Evolutionary conservation across 2,329 filamentous ascomycete genomes (phyloP).

Genomic region (Nigrospora sphaerica): DNA sequence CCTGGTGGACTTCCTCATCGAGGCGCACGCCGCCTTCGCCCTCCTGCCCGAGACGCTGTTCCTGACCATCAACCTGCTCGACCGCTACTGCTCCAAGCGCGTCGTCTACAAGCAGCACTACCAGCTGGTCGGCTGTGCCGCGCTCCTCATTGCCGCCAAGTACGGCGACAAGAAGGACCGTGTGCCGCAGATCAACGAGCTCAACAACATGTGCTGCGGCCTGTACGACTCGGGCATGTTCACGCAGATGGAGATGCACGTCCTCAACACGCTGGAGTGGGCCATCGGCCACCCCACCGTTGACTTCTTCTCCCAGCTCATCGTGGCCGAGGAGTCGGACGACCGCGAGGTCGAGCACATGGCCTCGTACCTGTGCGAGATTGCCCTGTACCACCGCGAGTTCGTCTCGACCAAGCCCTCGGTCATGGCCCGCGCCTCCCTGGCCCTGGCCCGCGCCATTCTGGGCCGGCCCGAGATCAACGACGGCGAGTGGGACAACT

Average conservation of each 20-base stretch:
- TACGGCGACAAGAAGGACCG: constrained; percentile 98
- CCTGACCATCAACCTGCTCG: constrained; percentile 91
- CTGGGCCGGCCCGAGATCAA: constrained; percentile 71
- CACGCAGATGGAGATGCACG: constrained; percentile 99
- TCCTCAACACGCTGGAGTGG: constrained; percentile 95
- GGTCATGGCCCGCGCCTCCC: constrained; percentile 78
- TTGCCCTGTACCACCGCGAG: constrained; percentile 91
- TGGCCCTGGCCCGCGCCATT: constrained; percentile 82
- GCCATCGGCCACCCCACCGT: constrained; percentile 92
- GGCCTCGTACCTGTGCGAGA: constrained; percentile 89
- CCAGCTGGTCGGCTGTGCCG: constrained; percentile 92
- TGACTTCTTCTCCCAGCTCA: constrained; percentile 86
- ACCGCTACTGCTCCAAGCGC: constrained; percentile 94
- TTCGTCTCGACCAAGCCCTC: constrained; percentile 92
- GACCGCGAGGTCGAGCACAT: constrained; percentile 90
- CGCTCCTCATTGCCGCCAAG: constrained; percentile 93
- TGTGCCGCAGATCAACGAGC: constrained; percentile 92
- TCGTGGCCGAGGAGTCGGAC: constrained; percentile 69
- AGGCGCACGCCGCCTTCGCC: constrained; percentile 92
- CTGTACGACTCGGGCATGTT: constrained; percentile 99
- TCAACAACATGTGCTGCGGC: constrained; percentile 99
- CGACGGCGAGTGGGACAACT: constrained; percentile 69
- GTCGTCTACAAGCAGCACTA: constrained; percentile 99
- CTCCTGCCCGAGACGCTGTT: constrained; percentile 92
- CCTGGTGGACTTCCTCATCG: constrained; percentile 94